Conservation (phyloP, 352 stramenopile species). For the Phytophthora lateralis region DNA sequence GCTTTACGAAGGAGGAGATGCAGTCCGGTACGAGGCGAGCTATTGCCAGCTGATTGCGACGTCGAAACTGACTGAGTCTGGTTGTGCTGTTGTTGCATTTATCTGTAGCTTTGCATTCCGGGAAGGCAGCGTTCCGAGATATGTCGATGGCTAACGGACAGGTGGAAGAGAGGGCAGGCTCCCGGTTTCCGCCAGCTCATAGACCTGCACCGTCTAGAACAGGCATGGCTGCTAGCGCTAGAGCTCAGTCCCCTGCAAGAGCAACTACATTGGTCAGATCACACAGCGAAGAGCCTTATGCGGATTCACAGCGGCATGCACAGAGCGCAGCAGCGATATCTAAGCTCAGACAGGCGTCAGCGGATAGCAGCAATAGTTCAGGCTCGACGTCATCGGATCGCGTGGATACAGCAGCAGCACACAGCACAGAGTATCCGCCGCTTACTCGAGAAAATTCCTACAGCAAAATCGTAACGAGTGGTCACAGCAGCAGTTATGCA, state of each 20-base stretch:
- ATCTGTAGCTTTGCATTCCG: conserved; percentile 62
- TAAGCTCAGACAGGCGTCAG: conserved; percentile 55
- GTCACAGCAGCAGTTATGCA: conserved; percentile 26
- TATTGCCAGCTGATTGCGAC: background rate
- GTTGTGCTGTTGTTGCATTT: conserved; percentile 3
- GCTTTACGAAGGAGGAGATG: conserved; percentile 96
- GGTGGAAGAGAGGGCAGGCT: conserved; percentile 57
- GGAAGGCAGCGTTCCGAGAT: conserved; percentile 79
- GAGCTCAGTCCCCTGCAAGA: conserved; percentile 29
- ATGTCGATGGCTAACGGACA: conserved; percentile 44
- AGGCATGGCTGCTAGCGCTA: conserved; percentile 28
- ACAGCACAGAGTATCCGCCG: conserved; percentile 27
- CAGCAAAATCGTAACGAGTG: conserved; percentile 56
- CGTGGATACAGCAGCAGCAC: conserved; percentile 16
- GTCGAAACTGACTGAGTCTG: conserved; percentile 6
- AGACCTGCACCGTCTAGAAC: conserved; percentile 31
- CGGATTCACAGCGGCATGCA: conserved; percentile 66
- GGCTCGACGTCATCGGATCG: conserved; percentile 29
- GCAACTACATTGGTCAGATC: conserved; percentile 27
- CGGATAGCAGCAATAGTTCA: conserved; percentile 32
- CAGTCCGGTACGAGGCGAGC: conserved; percentile 57
- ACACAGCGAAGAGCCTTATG: conserved; percentile 36
- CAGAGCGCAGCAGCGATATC: conserved; percentile 78
- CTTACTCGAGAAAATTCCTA: conserved; percentile 43
- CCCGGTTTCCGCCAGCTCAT: conserved; percentile 57